Evolutionary conservation across 768 basidiomycete species (phyloP), one percentile per base, ranked within the genome.

Genomic region (Mycena indigotica): DNA sequence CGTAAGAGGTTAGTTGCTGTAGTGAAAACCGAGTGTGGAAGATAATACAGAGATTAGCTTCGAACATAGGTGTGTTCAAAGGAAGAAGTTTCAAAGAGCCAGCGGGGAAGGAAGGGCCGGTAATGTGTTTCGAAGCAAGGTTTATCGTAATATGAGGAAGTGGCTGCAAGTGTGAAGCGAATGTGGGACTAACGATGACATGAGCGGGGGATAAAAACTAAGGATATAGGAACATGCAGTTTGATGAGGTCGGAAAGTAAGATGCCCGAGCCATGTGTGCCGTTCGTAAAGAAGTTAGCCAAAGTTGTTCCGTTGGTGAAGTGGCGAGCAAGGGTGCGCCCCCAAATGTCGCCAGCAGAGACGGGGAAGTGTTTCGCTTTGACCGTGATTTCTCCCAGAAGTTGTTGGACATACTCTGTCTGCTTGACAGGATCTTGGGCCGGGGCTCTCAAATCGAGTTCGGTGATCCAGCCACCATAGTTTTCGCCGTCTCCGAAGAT

Each of bases 131-230:
- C 15, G 68, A 68, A 28, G 30, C 52, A 19, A 69, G 54, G 60
- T 72, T 63, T 0, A 69, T 45, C 4, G 75, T 68, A 1, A 77
- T 55, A 26, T 81, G 71, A 1, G 78, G 80, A 55, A 79, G 72
- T 0, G 80, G 79, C 24, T 75, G 73, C 10, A 56, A 15, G 40
- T 73, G 60, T 24, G 70, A 63, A 6, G 60, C 52, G 57, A 80
- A 79, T 0, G 72, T 64, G 23, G 70, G 60, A 0, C 75, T 76
- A 21, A 5, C 56, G 25, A 67, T 50, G 25, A n/a, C 15, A 39
- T 25, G n/a, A 45, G 25, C n/a, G 2, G 8, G 16, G 2, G 26
- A 48, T n/a, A 38, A n/a, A 38, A 38, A 38, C 35, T 38, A 38
- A 45, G 39, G 19, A 29, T 19, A 38, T 15, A 12, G 2, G n/a